phyloP scores from a whole-genome alignment of 2,329 filamentous ascomycete species.

The Fusarium acutatum region DNA sequence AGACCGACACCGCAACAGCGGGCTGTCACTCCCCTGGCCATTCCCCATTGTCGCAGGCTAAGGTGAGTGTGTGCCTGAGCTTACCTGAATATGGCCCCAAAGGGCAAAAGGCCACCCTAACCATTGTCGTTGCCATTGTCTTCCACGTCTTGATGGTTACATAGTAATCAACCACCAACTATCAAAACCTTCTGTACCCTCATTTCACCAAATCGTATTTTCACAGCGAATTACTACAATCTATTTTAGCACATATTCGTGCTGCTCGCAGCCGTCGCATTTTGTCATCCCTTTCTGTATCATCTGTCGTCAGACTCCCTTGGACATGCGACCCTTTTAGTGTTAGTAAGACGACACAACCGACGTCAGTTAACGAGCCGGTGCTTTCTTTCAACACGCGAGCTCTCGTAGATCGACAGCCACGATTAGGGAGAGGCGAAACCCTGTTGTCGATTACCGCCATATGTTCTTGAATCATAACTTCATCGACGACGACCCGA shows the following conservation, averaged over 20 bases:
- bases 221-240: background rate
- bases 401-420: slow-evolving; percentile 21
- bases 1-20: slow-evolving; percentile 31
- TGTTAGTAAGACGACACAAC: slow-evolving; percentile 37
- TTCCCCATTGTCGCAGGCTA: slow-evolving; percentile 16
- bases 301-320: slow-evolving; percentile 2
- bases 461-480: background rate
- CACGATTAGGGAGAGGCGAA: slow-evolving; percentile 10
- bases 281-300: background rate
- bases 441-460: slow-evolving; percentile 10
- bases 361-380: slow-evolving; percentile 34
- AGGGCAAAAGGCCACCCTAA: slow-evolving; percentile 38
- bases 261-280: background rate
- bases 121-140: slow-evolving; percentile 20
- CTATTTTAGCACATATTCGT: background rate
- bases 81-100: slow-evolving; percentile 27
- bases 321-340: slow-evolving; percentile 32
- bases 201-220: background rate
- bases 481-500: slow-evolving; percentile 1
- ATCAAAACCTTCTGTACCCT: slow-evolving; percentile 8
- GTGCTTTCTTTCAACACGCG: slow-evolving; percentile 19
- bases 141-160: slow-evolving; percentile 1
- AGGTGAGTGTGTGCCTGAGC: slow-evolving; percentile 19
- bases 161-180: slow-evolving; percentile 21
- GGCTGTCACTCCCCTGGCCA: background rate